Percentiles rank a stretch among this genome's conserved stretches.
Evolutionary conservation across 2,329 filamentous ascomycete species (phyloP).

Genomic region (Rhynchosporium agropyri): DNA sequence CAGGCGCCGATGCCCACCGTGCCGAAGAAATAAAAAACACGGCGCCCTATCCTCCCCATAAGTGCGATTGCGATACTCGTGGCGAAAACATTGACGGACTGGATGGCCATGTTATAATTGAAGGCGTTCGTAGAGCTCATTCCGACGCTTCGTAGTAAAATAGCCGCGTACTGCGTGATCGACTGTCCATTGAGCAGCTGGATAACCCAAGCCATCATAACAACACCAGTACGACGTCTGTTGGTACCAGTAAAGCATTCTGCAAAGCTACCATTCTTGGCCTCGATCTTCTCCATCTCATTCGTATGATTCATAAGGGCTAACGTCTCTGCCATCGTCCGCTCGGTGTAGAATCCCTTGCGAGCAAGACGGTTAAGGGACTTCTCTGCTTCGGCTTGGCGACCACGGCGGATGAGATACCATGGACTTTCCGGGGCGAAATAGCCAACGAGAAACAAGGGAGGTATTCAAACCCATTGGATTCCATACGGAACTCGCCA

Average conservation of each 20-base stretch:
- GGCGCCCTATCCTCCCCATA: slow-evolving; percentile 13
- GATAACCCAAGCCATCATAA: slow-evolving; percentile 14
- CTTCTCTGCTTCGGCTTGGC: slow-evolving; percentile 37
- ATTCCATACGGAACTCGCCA: slow-evolving; percentile 31
- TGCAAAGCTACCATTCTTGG: slow-evolving; percentile 1
- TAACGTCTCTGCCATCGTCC: slow-evolving; percentile 6
- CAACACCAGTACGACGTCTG: slow-evolving; percentile 15
- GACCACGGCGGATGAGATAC: slow-evolving; percentile 41
- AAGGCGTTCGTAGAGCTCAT: slow-evolving; percentile 10
- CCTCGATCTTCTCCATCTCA: slow-evolving; percentile 18
- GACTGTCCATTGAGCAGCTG: slow-evolving; percentile 17
- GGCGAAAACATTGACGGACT: slow-evolving; percentile 14
- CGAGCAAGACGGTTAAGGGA: slow-evolving; percentile 33
- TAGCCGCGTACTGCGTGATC: slow-evolving; percentile 12
- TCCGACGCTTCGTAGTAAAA: slow-evolving; percentile 10
- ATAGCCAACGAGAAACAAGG: slow-evolving; percentile 38
- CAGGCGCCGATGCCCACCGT: slow-evolving; percentile 5
- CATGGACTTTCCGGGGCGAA: slow-evolving; percentile 43
- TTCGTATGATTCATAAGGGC: slow-evolving; percentile 17
- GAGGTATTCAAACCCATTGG: slow-evolving; percentile 32
- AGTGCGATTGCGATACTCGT: neutral
- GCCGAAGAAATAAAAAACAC: slow-evolving; percentile 11
- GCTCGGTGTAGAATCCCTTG: slow-evolving; percentile 10
- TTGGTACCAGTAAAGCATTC: slow-evolving; percentile 20
- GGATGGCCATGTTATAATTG: slow-evolving; percentile 18